phyloP scores from a whole-genome alignment of 306 rosid genomes.

The Dicorynia guianensis region DNA sequence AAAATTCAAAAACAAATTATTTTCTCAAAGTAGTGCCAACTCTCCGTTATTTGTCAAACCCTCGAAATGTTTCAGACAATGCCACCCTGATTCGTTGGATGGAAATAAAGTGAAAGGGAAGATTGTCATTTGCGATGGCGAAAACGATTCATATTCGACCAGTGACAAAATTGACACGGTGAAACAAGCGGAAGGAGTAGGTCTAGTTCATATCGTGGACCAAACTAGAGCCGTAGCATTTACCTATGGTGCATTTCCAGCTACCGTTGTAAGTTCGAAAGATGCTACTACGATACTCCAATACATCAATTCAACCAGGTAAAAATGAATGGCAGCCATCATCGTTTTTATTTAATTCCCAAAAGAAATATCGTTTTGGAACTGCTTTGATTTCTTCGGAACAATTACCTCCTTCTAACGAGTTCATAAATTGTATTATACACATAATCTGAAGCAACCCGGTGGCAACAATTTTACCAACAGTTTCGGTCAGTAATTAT shows the following conservation, averaged over 20 bases:
- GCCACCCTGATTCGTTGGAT: slow-evolving; percentile 55
- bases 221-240: slow-evolving; percentile 20
- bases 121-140: slow-evolving; percentile 65
- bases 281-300: slow-evolving; percentile 55
- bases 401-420: not conserved
- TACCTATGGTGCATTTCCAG: slow-evolving; percentile 47
- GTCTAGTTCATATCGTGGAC: slow-evolving; percentile 57
- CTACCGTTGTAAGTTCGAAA: slow-evolving; percentile 49
- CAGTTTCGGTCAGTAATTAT: slow-evolving; percentile 56
- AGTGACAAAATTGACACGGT: slow-evolving; percentile 27
- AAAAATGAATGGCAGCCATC: not conserved
- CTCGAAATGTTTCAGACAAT: slow-evolving; percentile 44
- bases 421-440: not conserved
- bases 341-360: too few relatives aligned
- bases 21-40: too few relatives aligned
- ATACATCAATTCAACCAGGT: slow-evolving; percentile 79
- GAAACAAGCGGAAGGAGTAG: slow-evolving; percentile 55
- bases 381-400: too few relatives aligned
- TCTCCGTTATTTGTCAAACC: too few relatives aligned
- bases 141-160: slow-evolving; percentile 2
- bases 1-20: not conserved
- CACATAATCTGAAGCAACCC: slow-evolving; percentile 60
- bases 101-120: slow-evolving; percentile 61
- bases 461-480: slow-evolving; percentile 69
- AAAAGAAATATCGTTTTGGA: too few relatives aligned